Percentiles rank a stretch among this genome's conserved stretches.
Conservation (phyloP, 805 yeast genomes). For the Candida pseudoglaebosa region DNA sequence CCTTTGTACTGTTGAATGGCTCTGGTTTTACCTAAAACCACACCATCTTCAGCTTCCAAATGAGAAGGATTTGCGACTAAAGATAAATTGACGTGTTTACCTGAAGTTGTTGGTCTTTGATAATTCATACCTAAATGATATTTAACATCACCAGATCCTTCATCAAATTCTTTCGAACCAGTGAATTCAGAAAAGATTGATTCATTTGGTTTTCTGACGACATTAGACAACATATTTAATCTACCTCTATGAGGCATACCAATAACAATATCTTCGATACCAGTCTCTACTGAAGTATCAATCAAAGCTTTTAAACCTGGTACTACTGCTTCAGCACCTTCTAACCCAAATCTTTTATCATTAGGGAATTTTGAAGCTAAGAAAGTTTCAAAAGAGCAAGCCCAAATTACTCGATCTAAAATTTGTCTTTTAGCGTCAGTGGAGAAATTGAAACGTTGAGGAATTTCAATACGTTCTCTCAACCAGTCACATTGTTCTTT, state of each 20-base stretch:
- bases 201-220: slow-evolving; percentile 97
- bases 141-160: slow-evolving; percentile 98
- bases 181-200: slow-evolving; percentile 94
- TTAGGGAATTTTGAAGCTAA: slow-evolving; percentile 94
- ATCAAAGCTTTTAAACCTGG: slow-evolving; percentile 97
- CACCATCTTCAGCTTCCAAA: slow-evolving; percentile 98
- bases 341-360: slow-evolving; percentile 97
- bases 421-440: slow-evolving; percentile 93
- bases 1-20: slow-evolving; percentile 89
- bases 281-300: slow-evolving; percentile 87
- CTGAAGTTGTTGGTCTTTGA: slow-evolving; percentile 97
- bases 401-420: slow-evolving; percentile 94
- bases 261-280: slow-evolving; percentile 92
- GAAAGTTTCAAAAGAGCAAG: slow-evolving; percentile 90
- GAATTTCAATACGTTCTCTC: slow-evolving; percentile 93
- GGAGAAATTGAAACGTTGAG: slow-evolving; percentile 76
- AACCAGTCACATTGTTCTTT: slow-evolving; percentile 97
- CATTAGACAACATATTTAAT: slow-evolving; percentile 94
- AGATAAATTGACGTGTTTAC: slow-evolving; percentile 91
- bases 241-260: slow-evolving; percentile 99
- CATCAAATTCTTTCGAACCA: slow-evolving; percentile 86
- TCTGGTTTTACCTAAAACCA: slow-evolving; percentile 95
- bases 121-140: slow-evolving; percentile 99
- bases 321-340: slow-evolving; percentile 95
- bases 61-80: slow-evolving; percentile 99